Evolutionary conservation across 163 green algal species (phyloP).

Genomic region (Scenedesmus sp.): DNA sequence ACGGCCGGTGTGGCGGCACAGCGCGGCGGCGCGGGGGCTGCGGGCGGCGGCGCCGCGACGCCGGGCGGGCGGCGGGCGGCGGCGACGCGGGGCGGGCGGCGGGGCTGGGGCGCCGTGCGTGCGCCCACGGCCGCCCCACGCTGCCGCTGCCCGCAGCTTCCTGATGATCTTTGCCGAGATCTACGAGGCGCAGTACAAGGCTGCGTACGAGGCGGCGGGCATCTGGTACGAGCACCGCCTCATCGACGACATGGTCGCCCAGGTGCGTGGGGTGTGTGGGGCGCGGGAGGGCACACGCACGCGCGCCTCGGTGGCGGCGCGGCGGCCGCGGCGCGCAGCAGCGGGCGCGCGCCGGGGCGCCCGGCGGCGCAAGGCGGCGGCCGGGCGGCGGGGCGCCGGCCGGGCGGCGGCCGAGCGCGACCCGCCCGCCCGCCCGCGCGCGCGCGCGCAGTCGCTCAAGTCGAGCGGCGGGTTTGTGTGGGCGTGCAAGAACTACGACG

Average conservation of each 20-base stretch:
- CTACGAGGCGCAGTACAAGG: slow-evolving; percentile 85
- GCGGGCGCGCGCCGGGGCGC: too few species aligned
- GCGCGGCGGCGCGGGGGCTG: not conserved
- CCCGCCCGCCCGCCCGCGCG: too few species aligned
- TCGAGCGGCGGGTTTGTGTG: slow-evolving; percentile 94
- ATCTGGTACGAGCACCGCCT: slow-evolving; percentile 99
- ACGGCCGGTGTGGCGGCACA: slow-evolving; percentile 71
- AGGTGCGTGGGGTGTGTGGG: slow-evolving; percentile 57
- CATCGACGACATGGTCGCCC: slow-evolving; percentile 99
- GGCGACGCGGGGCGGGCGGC: too few species aligned
- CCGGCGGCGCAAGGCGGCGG: too few species aligned
- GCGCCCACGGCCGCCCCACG: not conserved
- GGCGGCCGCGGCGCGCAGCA: too few species aligned
- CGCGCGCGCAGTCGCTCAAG: slow-evolving; percentile 73
- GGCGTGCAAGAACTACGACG: slow-evolving; percentile 98
- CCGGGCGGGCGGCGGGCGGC: too few species aligned
- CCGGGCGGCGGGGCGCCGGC: too few species aligned
- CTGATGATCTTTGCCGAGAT: slow-evolving; percentile 82
- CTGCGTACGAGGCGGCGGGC: slow-evolving; percentile 83
- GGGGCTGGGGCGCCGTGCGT: too few species aligned
- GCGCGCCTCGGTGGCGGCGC: too few species aligned
- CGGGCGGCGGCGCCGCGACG: not conserved
- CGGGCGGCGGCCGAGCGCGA: too few species aligned
- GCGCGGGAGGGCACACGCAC: too few species aligned
- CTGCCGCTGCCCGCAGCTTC: slow-evolving; percentile 45